Base-by-base conservation (phyloP, 768 basidiomycete species). In the Lanmaoa pseudosensibilis region DNA sequence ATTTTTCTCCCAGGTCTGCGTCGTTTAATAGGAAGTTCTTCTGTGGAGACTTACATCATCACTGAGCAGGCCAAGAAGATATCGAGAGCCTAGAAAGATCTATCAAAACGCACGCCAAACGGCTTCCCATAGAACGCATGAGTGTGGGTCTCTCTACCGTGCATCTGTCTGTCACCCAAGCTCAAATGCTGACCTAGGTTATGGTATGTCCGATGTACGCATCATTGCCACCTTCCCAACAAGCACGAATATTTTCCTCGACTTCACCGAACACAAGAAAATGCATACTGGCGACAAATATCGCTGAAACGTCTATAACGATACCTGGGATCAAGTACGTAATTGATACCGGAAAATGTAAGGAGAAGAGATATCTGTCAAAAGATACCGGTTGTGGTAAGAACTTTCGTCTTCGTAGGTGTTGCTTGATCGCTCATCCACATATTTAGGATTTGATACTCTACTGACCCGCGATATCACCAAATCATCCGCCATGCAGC, bases 281-380 rank as follows among this genome's bases (percentile, higher is more conserved):
- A 73, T 90, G 94, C 73, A 93, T 99, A 59, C 78, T 99, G 38
- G 89, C 97, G 2, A 99, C 97, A 18, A 99, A 98, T 72, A 95
- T 99, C 56, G 97, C 97, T 12, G 97, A 99, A 73, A 98, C 97
- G 0, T 92, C 90, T 13, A 93, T 99, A 69, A 98, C 97, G 15
- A 97, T 99, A 67, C 94, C 95, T 4, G 94, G 94, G 0, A 87
- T 99, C 54, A 88, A 84, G 65, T 98, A 92, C 71, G 95, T 99
- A 8, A 91, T 99, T 38, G 97, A 99, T 73, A 90, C 93, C 0
- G 97, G 97, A 2, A 89, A 94, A 70, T 92, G 89, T 67, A 99
- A 98, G 72, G 95, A 98, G 75, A 97, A 96, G 73, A 81, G 88
- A 57, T 94, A 88, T 68, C 71, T 96, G 21, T 83, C 87, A 12